Conservation (phyloP, 2,329 filamentous ascomycete genomes). For the Colletotrichum higginsianum region DNA sequence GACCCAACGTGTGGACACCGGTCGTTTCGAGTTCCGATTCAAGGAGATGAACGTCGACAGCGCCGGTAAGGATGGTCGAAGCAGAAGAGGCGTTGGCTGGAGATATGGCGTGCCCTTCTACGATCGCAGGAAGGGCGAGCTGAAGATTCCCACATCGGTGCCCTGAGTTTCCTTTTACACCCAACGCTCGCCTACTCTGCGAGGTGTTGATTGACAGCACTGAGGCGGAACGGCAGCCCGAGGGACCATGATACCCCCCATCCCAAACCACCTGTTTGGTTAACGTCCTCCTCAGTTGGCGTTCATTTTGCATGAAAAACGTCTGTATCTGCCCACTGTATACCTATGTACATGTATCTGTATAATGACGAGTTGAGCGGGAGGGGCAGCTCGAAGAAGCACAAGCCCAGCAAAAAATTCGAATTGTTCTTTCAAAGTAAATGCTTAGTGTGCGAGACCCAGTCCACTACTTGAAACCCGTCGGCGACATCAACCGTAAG, state of each 20-base stretch:
- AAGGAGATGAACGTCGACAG: slow-evolving; percentile 71
- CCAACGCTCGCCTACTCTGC: neutral
- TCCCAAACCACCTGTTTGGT: neutral
- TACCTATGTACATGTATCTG: slow-evolving; percentile 28
- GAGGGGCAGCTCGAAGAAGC: slow-evolving; percentile 8
- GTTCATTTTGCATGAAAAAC: slow-evolving; percentile 15
- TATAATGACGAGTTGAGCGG: slow-evolving; percentile 34
- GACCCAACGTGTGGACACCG: slow-evolving; percentile 63
- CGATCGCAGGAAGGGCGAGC: slow-evolving; percentile 73
- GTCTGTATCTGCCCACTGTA: slow-evolving; percentile 32
- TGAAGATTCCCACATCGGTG: slow-evolving; percentile 78
- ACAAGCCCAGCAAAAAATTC: slow-evolving; percentile 6
- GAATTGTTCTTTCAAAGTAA: slow-evolving; percentile 12
- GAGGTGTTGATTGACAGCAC: neutral
- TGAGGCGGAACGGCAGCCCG: neutral
- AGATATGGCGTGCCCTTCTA: slow-evolving; percentile 75
- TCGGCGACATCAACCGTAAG: slow-evolving; percentile 55
- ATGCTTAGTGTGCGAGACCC: slow-evolving; percentile 28
- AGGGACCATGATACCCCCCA: slow-evolving; percentile 1
- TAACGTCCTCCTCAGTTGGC: slow-evolving; percentile 1
- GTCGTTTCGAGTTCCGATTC: slow-evolving; percentile 76
- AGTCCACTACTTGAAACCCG: slow-evolving; percentile 24
- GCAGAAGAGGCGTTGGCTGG: slow-evolving; percentile 69
- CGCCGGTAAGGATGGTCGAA: slow-evolving; percentile 68
- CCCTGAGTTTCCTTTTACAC: slow-evolving; percentile 54